A percentile compares a stretch with the other conserved stretches of the same genome.
Evolutionary conservation across 768 basidiomycete species (phyloP).

Genomic region (Termitomyces sp.): DNA sequence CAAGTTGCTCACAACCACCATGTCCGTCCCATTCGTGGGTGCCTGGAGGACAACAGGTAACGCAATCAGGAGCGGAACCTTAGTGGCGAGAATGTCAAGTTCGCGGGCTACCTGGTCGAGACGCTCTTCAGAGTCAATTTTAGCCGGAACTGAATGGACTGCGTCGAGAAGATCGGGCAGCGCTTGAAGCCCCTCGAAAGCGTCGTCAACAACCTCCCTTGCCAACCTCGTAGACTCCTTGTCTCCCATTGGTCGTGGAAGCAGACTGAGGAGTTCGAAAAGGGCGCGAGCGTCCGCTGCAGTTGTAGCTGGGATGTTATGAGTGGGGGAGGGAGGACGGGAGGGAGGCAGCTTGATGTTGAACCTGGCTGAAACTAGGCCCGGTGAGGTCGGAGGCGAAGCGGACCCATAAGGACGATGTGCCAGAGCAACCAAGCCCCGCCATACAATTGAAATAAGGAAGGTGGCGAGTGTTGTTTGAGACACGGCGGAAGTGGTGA

Average conservation of each 20-base stretch:
- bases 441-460: conserved; percentile 75
- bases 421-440: conserved; percentile 66
- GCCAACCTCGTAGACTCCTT: conserved; percentile 54
- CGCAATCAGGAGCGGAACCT: conserved; percentile 73
- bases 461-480: conserved; percentile 67
- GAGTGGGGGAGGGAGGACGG: conserved; percentile 58
- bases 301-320: conserved; percentile 36
- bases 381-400: conserved; percentile 41
- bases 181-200: conserved; percentile 61
- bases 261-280: conserved; percentile 54
- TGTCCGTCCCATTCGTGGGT: conserved; percentile 37
- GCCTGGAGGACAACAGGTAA: conserved; percentile 64
- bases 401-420: conserved; percentile 49
- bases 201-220: conserved; percentile 81
- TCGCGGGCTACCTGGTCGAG: conserved; percentile 36
- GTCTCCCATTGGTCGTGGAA: conserved; percentile 61
- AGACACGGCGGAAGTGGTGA: conserved; percentile 49
- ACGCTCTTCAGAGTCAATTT: conserved; percentile 18
- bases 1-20: conserved; percentile 48
- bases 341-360: conserved; percentile 66
- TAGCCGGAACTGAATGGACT: conserved; percentile 26
- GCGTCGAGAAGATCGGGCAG: conserved; percentile 58
- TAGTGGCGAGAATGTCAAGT: conserved; percentile 53
- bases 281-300: conserved; percentile 61
- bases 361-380: conserved; percentile 47